Base-by-base conservation (phyloP, 2,329 filamentous ascomycete species). In the Coleophoma crateriformis region DNA sequence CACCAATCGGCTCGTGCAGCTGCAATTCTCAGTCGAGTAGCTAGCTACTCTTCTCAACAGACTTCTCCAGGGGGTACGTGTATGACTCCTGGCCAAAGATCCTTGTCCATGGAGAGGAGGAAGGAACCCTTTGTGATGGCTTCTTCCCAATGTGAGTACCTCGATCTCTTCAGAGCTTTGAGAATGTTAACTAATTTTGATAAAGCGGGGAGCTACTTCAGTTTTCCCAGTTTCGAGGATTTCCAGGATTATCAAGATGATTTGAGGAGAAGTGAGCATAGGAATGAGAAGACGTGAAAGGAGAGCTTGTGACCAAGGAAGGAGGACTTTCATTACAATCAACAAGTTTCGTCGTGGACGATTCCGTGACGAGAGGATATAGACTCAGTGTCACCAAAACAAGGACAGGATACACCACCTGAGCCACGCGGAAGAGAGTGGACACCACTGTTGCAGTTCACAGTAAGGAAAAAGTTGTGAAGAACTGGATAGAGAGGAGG, bases 141-240 rank as follows among this genome's bases (percentile, higher is more conserved):
- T 15, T 53, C 51, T 39, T 43, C 50, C 37, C 58, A 58, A 33
- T 59, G 58, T 62, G 15, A 53, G 58, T 58, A 42, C 17, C 19
- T 11, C 12, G 33, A 17, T 44, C 11, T 39, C 22, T n/a, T 33
- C 11, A 15, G 7, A 10, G 17, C n/a, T 37, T 20, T 45, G 17
- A 13, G 48, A 27, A 19, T 38, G 41, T 48, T 54, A 42, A 61
- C 39, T 34, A 13, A 20, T 17, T 38, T 37, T 42, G 10, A 7
- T 11, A 33, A 50, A 60, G 57, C 69, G 60, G 77, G 72, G 49
- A 78, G 80, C 54, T 88, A 88, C 67, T 83, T 86, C 62, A 87
- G 84, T 71, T 88, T 88, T 63, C 85, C 85, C 14, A 85, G 79
- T 64, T 88, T 87, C 65, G 85, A 88, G 60, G 77, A 81, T 52